Conservation (phyloP, 441 rosid genomes). For the Brassica hybrid region DNA sequence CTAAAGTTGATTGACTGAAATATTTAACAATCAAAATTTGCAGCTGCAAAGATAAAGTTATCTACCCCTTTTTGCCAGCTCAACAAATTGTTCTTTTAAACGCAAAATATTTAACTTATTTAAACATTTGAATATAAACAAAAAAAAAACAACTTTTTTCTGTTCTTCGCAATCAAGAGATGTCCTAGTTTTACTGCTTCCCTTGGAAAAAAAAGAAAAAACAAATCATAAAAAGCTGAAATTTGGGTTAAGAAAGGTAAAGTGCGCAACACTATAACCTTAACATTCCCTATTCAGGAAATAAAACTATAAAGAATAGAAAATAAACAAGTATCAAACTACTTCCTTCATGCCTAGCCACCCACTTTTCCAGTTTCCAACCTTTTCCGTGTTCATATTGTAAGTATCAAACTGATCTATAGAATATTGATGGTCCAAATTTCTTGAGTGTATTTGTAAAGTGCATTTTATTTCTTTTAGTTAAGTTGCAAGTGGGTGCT, state of each 20-base stretch:
- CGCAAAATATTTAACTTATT: not conserved
- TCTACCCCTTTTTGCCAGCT: no score
- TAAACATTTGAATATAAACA: not conserved
- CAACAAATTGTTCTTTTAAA: not conserved
- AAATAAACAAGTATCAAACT: not conserved
- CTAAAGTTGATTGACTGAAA: constrained; percentile 18
- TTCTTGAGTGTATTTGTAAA: not conserved
- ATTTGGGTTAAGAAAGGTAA: constrained; percentile 24
- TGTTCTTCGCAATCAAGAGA: constrained; percentile 1
- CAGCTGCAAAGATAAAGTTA: not conserved
- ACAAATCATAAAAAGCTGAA: constrained; percentile 11
- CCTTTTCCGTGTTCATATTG: constrained; percentile 27
- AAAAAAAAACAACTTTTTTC: not conserved
- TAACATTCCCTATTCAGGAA: constrained; percentile 37
- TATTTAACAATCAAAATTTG: constrained; percentile 8
- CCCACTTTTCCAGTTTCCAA: constrained; percentile 31
- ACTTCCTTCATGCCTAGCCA: constrained; percentile 5
- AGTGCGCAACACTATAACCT: constrained; percentile 31
- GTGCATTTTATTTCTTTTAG: not conserved
- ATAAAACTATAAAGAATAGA: constrained; percentile 11
- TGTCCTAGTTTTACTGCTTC: constrained; percentile 21
- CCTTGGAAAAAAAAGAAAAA: constrained; percentile 15
- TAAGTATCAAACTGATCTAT: not conserved
- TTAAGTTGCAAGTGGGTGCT: not conserved
- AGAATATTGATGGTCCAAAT: not conserved